phyloP scores from a whole-genome alignment of 2,329 filamentous ascomycete species.

The Ustilaginoidea virens region DNA sequence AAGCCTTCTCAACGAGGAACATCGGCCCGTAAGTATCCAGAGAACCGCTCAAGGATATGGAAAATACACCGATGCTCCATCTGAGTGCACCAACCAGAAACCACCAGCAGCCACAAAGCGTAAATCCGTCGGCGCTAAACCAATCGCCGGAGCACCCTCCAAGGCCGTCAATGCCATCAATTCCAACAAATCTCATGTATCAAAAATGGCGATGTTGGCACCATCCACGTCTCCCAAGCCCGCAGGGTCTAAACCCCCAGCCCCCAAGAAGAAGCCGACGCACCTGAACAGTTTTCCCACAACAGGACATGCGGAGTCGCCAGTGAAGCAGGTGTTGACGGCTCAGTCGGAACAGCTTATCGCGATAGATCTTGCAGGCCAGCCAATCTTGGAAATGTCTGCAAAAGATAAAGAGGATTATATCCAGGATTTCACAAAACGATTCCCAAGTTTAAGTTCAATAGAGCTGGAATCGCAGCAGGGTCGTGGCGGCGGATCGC shows the following conservation, averaged over 20 bases:
- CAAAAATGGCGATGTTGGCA: slow-evolving; percentile 8
- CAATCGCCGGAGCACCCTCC: not conserved
- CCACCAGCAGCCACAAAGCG: slow-evolving; percentile 29
- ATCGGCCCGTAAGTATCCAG: slow-evolving; percentile 40
- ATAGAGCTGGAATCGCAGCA: slow-evolving; percentile 70
- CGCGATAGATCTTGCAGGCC: slow-evolving; percentile 29
- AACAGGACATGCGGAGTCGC: slow-evolving; percentile 25
- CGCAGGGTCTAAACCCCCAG: slow-evolving; percentile 27
- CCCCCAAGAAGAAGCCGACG: slow-evolving; percentile 46
- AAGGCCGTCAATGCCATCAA: too few species aligned
- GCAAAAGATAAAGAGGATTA: slow-evolving; percentile 49
- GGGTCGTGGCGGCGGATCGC: slow-evolving; percentile 14
- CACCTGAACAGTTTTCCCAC: slow-evolving; percentile 43
- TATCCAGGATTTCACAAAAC: slow-evolving; percentile 57
- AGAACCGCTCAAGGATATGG: slow-evolving; percentile 81
- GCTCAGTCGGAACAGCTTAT: slow-evolving; percentile 22
- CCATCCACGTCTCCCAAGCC: slow-evolving; percentile 9
- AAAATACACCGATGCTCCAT: slow-evolving; percentile 52
- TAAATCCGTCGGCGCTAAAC: slow-evolving; percentile 24
- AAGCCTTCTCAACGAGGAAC: slow-evolving; percentile 66
- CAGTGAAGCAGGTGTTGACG: slow-evolving; percentile 22
- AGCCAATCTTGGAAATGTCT: slow-evolving; percentile 38
- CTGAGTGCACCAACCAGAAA: slow-evolving; percentile 21
- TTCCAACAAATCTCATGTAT: too few species aligned
- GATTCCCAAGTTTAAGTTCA: slow-evolving; percentile 71